Evolutionary conservation across 176 grass and related monocot species (phyloP), one percentile per base, ranked within the genome.

Genomic region (Cocos nucifera): DNA sequence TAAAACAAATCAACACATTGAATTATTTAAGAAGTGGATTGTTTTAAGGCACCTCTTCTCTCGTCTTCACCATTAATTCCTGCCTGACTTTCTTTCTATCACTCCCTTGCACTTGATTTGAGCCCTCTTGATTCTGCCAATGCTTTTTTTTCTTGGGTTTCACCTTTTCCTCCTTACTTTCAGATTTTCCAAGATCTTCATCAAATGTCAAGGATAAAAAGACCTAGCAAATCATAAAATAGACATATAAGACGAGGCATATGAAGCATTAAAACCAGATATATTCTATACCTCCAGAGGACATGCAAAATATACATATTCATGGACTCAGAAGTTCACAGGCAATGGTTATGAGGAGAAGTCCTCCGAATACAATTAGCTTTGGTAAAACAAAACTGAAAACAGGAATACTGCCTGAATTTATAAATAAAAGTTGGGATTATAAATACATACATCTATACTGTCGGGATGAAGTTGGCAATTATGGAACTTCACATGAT

Each of bases 391-490:
- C 28, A 5, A 30, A 30, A 6, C 5, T 30, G 35, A 14, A 44
- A 44, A 44, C 10, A 44, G 35, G 35, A 44, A 12, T 44, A 2
- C 35, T 44, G 2, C 10, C 35, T 44, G 14, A 44, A 44, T 44
- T 2, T 44, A 44, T 44, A 44, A 44, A 44, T 9, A 35, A 35
- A 35, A 28, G 28, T 53, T 25, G 5, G 49, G 58, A 53, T 30
- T 73, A 49, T 44, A 12, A 57, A 44, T 7, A 50, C 59, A 69
- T 66, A 95, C 90, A 73, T 88, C 71, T 78, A 97, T 78, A 49
- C 78, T 80, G 77, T 97, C 84, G 51, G 83, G 93, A 78, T 97
- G 83, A 51, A 97, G 79, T n/a, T 85, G 93, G 76, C 93, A 92
- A 70, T 97, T 50, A 78, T 83, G 58, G 65, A 77, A 57, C 64